These are phyloP conservation scores for Cenchrus purpureus DNA, from an alignment of 176 grass and related monocot genomes.

Conservation along the genomic window DNA sequence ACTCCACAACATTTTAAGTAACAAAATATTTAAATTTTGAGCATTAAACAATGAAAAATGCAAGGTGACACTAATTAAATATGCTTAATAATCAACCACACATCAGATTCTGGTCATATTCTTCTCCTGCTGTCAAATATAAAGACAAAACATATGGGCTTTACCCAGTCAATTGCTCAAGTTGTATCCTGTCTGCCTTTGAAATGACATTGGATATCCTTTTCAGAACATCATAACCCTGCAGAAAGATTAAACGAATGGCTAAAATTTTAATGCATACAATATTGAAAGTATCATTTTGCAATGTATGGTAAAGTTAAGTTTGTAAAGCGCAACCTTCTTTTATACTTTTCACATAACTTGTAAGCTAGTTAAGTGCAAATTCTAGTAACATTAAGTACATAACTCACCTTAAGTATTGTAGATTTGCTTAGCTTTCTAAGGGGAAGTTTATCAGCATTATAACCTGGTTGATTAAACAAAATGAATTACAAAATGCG, in stretches of 20 bases:
- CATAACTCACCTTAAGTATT: slow-evolving; percentile 76
- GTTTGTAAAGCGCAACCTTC: neutral
- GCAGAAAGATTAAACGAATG: slow-evolving; percentile 22
- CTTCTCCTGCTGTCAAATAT: neutral
- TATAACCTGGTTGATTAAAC: slow-evolving; percentile 69
- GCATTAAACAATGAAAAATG: neutral
- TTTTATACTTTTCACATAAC: neutral
- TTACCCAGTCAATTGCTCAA: slow-evolving; percentile 93
- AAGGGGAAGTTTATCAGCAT: slow-evolving; percentile 95
- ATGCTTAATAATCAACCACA: neutral
- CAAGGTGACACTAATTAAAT: too few relatives aligned
- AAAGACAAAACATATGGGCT: slow-evolving; percentile 27
- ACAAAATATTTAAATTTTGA: neutral
- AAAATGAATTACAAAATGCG: slow-evolving; percentile 47
- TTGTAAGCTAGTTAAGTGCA: neutral
- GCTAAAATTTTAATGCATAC: neutral
- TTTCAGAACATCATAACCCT: slow-evolving; percentile 90
- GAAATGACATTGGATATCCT: slow-evolving; percentile 86
- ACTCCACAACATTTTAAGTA: neutral
- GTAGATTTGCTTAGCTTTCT: slow-evolving; percentile 95
- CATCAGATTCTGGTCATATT: neutral
- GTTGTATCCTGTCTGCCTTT: slow-evolving; percentile 58
- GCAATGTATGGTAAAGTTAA: neutral
- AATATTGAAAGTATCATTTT: neutral
- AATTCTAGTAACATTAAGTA: neutral